Base-by-base conservation (phyloP, 306 rosid species). In the Corylus americana region DNA sequence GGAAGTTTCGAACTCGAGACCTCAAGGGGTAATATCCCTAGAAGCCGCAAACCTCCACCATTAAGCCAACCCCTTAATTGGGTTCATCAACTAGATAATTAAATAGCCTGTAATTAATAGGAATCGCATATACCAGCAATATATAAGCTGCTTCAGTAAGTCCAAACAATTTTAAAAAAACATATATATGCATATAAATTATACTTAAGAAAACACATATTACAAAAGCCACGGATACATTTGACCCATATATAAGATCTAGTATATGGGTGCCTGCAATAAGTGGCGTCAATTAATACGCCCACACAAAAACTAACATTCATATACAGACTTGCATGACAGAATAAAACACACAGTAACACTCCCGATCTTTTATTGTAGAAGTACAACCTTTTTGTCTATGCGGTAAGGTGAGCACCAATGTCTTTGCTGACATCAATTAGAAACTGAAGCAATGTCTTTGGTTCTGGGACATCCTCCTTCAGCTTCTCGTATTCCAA, bases 401-500 rank as follows among this genome's bases (percentile, higher is more conserved):
- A 42, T 35, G 71, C 79, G 51, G 25, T 12, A 16, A 76, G 84
- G 27, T 70, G 82, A 39, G 71, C 53, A 3, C 83, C 87, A 22
- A 86, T 4, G 5, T 83, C 89, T n/a, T 70, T 86, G 63, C 78
- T 72, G 10, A 80, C 35, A 1, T 62, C 85, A 35, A 29, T 49
- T 1, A 0, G 5, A 25, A 77, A 61, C 62, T 83, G 55, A 55
- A 83, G 69, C 75, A 80, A 7, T 2, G 73, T 50, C 47, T 84
- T 85, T 0, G 86, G 80, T 25, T 87, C 90, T 1, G 67, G 37
- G 62, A 69, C 55, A 4, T 73, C 58, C 11, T 57, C 87, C 5
- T 81, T 81, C 9, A 55, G 70, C 78, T 82, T 87, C 62, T 87
- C 86, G 39, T 84, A 87, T 49, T 84, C 90, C 61, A 87, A 0